Percentiles rank a stretch among this genome's conserved stretches.
phyloP scores from a whole-genome alignment of 2,329 filamentous ascomycete genomes.

The Rosellinia necatrix region DNA sequence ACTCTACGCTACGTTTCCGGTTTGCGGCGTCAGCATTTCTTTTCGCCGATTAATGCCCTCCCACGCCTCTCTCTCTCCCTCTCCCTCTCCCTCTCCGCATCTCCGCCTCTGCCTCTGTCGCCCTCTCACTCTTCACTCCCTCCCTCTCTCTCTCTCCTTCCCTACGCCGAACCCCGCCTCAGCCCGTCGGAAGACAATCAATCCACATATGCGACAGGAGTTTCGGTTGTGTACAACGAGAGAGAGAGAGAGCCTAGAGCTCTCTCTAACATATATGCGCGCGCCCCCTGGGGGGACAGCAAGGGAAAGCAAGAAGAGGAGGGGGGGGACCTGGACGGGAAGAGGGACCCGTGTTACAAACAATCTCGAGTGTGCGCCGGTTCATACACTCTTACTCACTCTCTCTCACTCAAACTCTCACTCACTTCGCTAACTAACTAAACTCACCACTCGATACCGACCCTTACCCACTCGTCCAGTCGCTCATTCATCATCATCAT shows the following conservation, averaged over 20 bases:
- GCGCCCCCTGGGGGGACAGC: too few relatives aligned
- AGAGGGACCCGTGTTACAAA: slow-evolving; percentile 7
- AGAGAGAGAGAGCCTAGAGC: too few relatives aligned
- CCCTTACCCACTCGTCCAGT: not conserved
- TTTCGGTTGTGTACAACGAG: slow-evolving; percentile 13
- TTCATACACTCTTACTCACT: slow-evolving; percentile 7
- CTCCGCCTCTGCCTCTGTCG: slow-evolving; percentile 6
- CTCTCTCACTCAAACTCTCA: too few relatives aligned
- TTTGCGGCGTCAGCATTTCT: slow-evolving; percentile 5
- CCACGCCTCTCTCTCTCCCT: slow-evolving; percentile 11
- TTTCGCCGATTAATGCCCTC: too few relatives aligned
- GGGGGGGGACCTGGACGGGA: not conserved
- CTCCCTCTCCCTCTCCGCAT: not conserved
- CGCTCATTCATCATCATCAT: too few relatives aligned
- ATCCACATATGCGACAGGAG: slow-evolving; percentile 23
- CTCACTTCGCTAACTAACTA: not conserved
- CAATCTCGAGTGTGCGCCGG: slow-evolving; percentile 10
- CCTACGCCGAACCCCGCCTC: not conserved
- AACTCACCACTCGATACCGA: too few relatives aligned
- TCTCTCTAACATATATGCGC: too few relatives aligned
- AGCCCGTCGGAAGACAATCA: slow-evolving; percentile 20
- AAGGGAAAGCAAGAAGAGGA: too few relatives aligned
- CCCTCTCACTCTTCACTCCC: slow-evolving; percentile 8
- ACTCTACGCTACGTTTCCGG: slow-evolving; percentile 16
- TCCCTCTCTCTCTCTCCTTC: slow-evolving; percentile 4